These are phyloP conservation scores for Ogataea nakhonphanomensis DNA, from an alignment of 805 yeast genomes.

Conservation along the genomic window DNA sequence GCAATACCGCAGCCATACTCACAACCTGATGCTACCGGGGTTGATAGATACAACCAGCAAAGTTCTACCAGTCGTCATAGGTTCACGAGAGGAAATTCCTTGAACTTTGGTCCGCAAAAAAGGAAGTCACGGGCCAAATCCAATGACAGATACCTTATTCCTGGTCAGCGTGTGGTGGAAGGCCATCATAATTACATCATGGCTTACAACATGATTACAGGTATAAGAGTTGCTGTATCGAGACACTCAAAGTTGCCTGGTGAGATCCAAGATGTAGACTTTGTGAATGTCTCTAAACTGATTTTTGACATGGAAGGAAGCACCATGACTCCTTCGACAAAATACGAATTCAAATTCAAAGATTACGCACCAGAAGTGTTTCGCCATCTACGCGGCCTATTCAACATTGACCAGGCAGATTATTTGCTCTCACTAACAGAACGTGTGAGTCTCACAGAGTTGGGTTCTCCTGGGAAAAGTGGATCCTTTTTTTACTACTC, in stretches of 20 bases:
- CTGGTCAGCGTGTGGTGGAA: constrained; percentile 43
- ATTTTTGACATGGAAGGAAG: constrained; percentile 86
- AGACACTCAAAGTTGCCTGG: constrained; percentile 84
- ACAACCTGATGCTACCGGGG: constrained; percentile 18
- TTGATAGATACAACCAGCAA: constrained; percentile 19
- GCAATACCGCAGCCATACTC: constrained; percentile 29
- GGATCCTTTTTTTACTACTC: constrained; percentile 96
- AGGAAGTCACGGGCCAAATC: constrained; percentile 24
- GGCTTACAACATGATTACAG: constrained; percentile 97
- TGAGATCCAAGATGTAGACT: constrained; percentile 68
- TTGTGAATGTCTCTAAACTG: constrained; percentile 67
- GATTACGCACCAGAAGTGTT: constrained; percentile 96
- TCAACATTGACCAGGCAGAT: constrained; percentile 94
- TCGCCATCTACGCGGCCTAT: constrained; percentile 71
- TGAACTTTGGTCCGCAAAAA: constrained; percentile 19
- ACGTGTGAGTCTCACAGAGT: constrained; percentile 83
- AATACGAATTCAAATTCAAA: constrained; percentile 93
- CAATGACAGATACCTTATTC: constrained; percentile 30
- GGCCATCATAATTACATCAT: constrained; percentile 91
- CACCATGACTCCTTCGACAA: constrained; percentile 87
- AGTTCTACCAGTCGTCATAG: constrained; percentile 16
- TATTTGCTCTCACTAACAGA: constrained; percentile 90
- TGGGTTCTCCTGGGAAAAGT: constrained; percentile 95
- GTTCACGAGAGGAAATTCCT: constrained; percentile 22
- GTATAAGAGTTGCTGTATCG: constrained; percentile 92